Evolutionary conservation across 331 rosid species (phyloP).

Genomic region (Erythrophleum ivorense): DNA sequence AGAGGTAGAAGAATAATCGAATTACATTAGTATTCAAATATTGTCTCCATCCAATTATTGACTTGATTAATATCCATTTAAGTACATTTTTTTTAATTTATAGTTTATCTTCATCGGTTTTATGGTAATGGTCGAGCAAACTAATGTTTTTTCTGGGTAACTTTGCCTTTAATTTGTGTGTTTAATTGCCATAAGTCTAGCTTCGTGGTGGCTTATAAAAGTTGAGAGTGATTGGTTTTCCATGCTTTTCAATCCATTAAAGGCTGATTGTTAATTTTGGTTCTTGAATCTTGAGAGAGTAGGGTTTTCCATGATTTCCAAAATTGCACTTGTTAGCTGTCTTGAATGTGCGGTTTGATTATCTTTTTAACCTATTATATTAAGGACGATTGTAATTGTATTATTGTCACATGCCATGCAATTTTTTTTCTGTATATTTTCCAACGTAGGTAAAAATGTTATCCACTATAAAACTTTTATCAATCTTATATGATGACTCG

Average conservation of each 20-base stretch:
- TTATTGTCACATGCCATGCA: neutral
- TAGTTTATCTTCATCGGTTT: neutral
- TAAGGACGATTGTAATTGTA: neutral
- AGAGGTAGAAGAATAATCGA: conserved; percentile 21
- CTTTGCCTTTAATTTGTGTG: no score
- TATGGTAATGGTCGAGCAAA: neutral
- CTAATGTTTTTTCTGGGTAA: no score
- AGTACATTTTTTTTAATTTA: neutral
- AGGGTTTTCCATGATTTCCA: neutral
- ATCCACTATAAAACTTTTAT: no score
- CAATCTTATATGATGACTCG: no score
- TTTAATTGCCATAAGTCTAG: no score
- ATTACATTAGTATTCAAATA: neutral
- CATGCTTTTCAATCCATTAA: neutral
- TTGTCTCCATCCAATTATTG: neutral
- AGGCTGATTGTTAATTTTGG: neutral
- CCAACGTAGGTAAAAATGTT: no score
- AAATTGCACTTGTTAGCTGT: neutral
- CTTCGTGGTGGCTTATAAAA: no score
- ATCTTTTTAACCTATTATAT: neutral
- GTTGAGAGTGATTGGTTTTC: no score
- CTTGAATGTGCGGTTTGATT: neutral
- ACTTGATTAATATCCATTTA: neutral
- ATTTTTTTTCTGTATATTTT: neutral
- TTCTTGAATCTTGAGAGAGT: neutral